Conservation (phyloP, 352 stramenopile genomes). For the Phytophthora uliginosa region DNA sequence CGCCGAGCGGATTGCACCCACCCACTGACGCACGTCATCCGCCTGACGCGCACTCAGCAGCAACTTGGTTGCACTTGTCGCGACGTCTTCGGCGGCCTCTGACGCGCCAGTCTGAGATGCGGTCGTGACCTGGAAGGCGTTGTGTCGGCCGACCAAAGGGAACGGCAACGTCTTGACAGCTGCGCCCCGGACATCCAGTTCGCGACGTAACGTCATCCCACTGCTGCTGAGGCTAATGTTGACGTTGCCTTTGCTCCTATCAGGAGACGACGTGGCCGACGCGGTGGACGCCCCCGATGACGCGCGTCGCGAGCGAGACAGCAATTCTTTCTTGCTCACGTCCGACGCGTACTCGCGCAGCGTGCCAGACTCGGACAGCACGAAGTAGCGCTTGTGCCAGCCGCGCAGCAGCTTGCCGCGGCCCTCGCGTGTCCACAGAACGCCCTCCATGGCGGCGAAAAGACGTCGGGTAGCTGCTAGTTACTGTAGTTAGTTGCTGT, state of each 20-base stretch:
- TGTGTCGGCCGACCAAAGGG: constrained; percentile 48
- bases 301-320: constrained; percentile 15
- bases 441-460: constrained; percentile 56
- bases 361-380: constrained; percentile 54
- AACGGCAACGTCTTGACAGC: constrained; percentile 60
- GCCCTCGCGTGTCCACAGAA: constrained; percentile 59
- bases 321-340: constrained; percentile 22
- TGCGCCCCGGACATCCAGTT: constrained; percentile 50
- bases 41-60: constrained; percentile 58
- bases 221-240: constrained; percentile 22
- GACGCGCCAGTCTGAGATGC: constrained; percentile 11
- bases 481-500: background rate
- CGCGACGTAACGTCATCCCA: constrained; percentile 60
- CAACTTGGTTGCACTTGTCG: constrained; percentile 28
- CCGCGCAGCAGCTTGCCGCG: constrained; percentile 66
- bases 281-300: constrained; percentile 22
- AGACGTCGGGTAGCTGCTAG: background rate
- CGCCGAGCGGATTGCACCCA: constrained; percentile 40
- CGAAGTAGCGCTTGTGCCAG: constrained; percentile 82
- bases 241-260: background rate
- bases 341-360: constrained; percentile 64
- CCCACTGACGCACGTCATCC: constrained; percentile 60
- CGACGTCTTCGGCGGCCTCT: background rate
- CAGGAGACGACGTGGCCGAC: constrained; percentile 20
- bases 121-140: constrained; percentile 69